phyloP scores from a whole-genome alignment of 495 filamentous ascomycete species.

The Neurospora terricola region DNA sequence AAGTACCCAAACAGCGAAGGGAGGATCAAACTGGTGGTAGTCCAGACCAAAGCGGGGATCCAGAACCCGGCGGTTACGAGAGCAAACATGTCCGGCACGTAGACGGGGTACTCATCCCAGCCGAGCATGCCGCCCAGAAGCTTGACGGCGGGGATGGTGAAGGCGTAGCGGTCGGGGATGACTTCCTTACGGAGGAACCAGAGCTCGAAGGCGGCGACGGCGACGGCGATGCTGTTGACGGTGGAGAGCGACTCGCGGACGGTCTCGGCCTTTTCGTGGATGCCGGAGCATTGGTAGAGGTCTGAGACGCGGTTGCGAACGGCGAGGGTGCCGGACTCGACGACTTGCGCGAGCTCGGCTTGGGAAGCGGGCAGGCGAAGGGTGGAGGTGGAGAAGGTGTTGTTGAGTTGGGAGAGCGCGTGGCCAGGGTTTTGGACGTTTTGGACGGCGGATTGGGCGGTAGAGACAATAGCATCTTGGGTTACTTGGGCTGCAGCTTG shows the following conservation, averaged over 20 bases:
- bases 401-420: conserved; percentile 28
- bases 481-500: conserved; percentile 2
- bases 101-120: conserved; percentile 40
- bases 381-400: conserved; percentile 33
- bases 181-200: conserved; percentile 49
- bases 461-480: conserved; percentile 19
- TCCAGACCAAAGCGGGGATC: conserved; percentile 71
- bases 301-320: conserved; percentile 44
- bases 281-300: conserved; percentile 38
- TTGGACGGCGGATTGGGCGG: conserved; percentile 31
- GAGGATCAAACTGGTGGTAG: conserved; percentile 55
- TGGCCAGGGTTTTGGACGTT: conserved; percentile 47
- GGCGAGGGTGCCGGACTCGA: conserved; percentile 62
- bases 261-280: conserved; percentile 45
- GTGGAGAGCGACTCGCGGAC: conserved; percentile 58
- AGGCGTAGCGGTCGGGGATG: conserved; percentile 58
- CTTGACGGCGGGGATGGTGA: conserved; percentile 54
- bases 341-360: conserved; percentile 68
- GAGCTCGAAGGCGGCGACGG: conserved; percentile 54
- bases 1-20: conserved; percentile 72
- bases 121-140: conserved; percentile 27
- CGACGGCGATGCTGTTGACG: conserved; percentile 55
- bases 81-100: conserved; percentile 70
- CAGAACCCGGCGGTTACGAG: conserved; percentile 74
- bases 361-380: conserved; percentile 69